phyloP scores from a whole-genome alignment of 2,329 filamentous ascomycete genomes.

The Beauveria sp. region DNA sequence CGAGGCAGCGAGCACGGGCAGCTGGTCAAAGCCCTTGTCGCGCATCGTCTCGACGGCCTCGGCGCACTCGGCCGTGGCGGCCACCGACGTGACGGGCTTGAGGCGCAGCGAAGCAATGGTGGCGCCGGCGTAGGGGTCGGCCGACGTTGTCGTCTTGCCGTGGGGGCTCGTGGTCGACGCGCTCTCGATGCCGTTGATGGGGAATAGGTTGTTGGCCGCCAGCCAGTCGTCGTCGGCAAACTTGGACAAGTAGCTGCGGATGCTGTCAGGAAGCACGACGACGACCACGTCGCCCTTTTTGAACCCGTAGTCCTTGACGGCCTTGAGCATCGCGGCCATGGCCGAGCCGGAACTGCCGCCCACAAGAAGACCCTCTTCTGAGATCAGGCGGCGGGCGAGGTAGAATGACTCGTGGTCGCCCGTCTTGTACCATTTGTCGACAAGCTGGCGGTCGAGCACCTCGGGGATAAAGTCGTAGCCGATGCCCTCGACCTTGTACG shows the following conservation, averaged over 20 bases:
- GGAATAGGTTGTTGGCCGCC: slow-evolving; percentile 86
- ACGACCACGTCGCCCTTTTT: slow-evolving; percentile 82
- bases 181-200: slow-evolving; percentile 46
- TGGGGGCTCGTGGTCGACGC: slow-evolving; percentile 30
- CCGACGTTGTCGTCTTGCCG: slow-evolving; percentile 29
- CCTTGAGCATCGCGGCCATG: slow-evolving; percentile 71
- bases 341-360: slow-evolving; percentile 92
- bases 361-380: slow-evolving; percentile 88
- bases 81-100: slow-evolving; percentile 86
- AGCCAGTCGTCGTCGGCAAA: slow-evolving; percentile 99
- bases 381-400: slow-evolving; percentile 81
- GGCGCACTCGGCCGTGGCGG: slow-evolving; percentile 62
- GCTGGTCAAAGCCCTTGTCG: slow-evolving; percentile 95
- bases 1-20: slow-evolving; percentile 73
- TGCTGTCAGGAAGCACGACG: slow-evolving; percentile 88
- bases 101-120: slow-evolving; percentile 78
- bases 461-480: slow-evolving; percentile 98
- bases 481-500: slow-evolving; percentile 97
- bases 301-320: slow-evolving; percentile 68
- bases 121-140: slow-evolving; percentile 67
- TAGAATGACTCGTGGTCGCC: slow-evolving; percentile 86
- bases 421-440: slow-evolving; percentile 98
- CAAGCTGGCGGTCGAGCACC: slow-evolving; percentile 69
- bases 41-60: slow-evolving; percentile 97
- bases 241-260: slow-evolving; percentile 94